phyloP scores from a whole-genome alignment of 2,329 filamentous ascomycete genomes.

The Phyllachora maydis region DNA sequence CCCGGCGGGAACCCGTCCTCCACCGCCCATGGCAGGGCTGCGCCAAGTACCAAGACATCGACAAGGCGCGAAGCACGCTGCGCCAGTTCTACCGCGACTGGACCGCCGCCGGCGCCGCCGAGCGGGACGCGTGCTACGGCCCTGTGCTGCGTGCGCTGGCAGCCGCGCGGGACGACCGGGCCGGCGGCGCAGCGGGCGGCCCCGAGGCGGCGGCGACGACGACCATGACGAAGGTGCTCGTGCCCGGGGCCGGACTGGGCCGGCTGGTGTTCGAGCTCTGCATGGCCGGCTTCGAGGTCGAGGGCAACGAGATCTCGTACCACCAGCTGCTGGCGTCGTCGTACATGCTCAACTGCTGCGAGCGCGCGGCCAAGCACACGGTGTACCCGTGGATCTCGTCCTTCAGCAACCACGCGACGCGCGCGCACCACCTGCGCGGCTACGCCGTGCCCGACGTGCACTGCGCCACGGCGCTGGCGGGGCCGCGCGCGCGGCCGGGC shows the following conservation, averaged over 20 bases:
- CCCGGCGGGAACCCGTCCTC: conserved; percentile 18
- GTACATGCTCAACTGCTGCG: conserved; percentile 52
- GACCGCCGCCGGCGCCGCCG: conserved; percentile 54
- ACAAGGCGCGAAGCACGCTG: conserved; percentile 82
- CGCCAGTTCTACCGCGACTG: conserved; percentile 93
- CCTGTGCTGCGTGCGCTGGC: conserved; percentile 50
- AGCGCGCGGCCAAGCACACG: conserved; percentile 37
- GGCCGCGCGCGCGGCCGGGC: conserved; percentile 5
- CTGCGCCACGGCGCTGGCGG: conserved; percentile 34
- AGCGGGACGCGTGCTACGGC: conserved; percentile 58
- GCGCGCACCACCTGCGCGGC: conserved; percentile 52
- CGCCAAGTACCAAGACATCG: conserved; percentile 55
- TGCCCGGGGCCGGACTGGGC: conserved; percentile 79
- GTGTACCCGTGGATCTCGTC: conserved; percentile 73
- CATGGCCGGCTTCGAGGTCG: conserved; percentile 46
- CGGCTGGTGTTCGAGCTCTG: conserved; percentile 79
- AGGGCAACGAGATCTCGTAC: conserved; percentile 93
- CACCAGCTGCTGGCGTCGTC: conserved; percentile 81
- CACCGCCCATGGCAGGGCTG: conserved; percentile 46
- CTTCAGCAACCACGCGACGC: conserved; percentile 67
- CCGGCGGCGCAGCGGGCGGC: conserved; percentile 10
- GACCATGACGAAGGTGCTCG: conserved; percentile 55
- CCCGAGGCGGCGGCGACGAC: too few relatives aligned
- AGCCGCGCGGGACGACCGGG: conserved; percentile 10
- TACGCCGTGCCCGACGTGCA: conserved; percentile 68